Base-by-base conservation (phyloP, 2,329 filamentous ascomycete genomes). In the Huntiella moniliformis region DNA sequence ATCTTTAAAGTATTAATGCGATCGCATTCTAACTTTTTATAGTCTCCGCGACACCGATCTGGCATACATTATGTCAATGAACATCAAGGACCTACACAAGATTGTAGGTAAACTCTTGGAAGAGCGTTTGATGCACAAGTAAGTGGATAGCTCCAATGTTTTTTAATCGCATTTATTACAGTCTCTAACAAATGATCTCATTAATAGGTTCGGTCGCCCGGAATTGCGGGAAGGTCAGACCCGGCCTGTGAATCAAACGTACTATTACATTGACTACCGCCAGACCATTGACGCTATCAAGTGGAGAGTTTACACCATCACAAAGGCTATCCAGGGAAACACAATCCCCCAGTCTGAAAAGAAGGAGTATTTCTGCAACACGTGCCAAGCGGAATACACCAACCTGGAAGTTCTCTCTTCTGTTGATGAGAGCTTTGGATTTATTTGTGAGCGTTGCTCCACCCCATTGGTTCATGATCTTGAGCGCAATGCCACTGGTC, bases 221-320 rank as follows among this genome's bases (percentile, higher is more conserved):
- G 86, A 94, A 59, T 66, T 82, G 46, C 78, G 79, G 53, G 82
- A 87, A 57, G 84, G 83, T 44, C 82, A 86, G 50, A 79, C 82
- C 48, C 79, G 86, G 44, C 81, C 84, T 4, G 79, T 82, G 53
- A 86, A 81, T 58, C 76, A 84, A 55, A 93, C 88, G 51, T 98
- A 94, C 70, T 98, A 93, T 66, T 98, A 84, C 63, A 88, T 98
- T 59, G 87, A 95, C 59, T 92, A 92, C 57, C 84, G 91, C 50
- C 82, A 84, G 48, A 85, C 88, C 33, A 85, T 98, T 56, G 91
- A 98, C 63, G 85, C 84, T 42, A 92, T 94, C 63, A 98, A 98
- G 61, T 98, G 82, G 73, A 80, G 84, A 51, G 77, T 94, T 44
- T 87, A 88, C 58, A 80, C 79, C 47, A 76, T 96, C 54, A 86